Conservation (phyloP, 768 basidiomycete species). For the Kwoniella pini region DNA sequence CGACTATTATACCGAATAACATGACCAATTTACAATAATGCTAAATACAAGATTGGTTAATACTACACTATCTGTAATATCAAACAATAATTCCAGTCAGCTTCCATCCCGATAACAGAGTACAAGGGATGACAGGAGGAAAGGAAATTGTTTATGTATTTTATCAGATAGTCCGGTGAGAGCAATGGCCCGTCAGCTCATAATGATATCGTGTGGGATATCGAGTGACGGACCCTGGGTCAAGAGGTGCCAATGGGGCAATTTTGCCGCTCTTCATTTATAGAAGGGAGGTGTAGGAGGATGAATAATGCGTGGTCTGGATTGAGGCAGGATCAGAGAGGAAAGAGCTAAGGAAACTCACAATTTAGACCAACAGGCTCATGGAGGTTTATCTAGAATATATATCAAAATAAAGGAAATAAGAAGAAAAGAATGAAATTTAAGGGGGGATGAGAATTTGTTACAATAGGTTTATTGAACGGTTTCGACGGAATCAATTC, state of each 20-base stretch:
- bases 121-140: background rate
- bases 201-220: slow-evolving; percentile 8
- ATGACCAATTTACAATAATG: too few species aligned
- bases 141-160: background rate
- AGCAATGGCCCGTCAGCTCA: slow-evolving; percentile 23
- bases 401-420: background rate
- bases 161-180: slow-evolving; percentile 37
- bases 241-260: slow-evolving; percentile 54
- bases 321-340: background rate
- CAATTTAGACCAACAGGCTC: too few species aligned
- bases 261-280: slow-evolving; percentile 49
- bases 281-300: background rate
- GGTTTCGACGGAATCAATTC: slow-evolving; percentile 24
- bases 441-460: slow-evolving; percentile 2
- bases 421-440: slow-evolving; percentile 3
- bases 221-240: slow-evolving; percentile 41
- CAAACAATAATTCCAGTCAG: background rate
- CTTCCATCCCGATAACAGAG: background rate
- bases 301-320: background rate
- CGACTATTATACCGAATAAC: too few species aligned
- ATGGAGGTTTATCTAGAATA: background rate
- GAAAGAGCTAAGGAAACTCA: background rate
- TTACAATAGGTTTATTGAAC: background rate
- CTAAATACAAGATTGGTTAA: too few species aligned
- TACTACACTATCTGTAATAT: too few species aligned